Conservation (phyloP, 1,139 yeast species). For the Geotrichum klebahnii region DNA sequence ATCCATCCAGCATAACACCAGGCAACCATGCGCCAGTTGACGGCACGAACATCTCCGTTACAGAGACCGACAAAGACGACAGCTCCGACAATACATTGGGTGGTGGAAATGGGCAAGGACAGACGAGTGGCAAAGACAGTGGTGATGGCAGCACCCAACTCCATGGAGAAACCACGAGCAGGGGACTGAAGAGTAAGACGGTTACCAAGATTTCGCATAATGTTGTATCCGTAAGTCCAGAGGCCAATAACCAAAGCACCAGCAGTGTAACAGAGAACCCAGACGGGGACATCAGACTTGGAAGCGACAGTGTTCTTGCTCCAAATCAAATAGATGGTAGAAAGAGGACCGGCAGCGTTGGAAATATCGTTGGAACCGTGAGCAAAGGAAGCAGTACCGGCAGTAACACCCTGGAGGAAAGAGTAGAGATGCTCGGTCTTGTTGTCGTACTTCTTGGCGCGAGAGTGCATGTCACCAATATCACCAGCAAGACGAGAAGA, state of each 20-base stretch:
- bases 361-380: slow-evolving; percentile 77
- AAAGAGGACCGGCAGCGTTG: slow-evolving; percentile 72
- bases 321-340: slow-evolving; percentile 66
- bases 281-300: slow-evolving; percentile 61
- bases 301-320: slow-evolving; percentile 45
- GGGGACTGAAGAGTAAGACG: slow-evolving; percentile 74
- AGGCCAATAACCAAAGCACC: slow-evolving; percentile 63
- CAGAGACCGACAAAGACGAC: slow-evolving; percentile 73
- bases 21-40: slow-evolving; percentile 73
- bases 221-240: slow-evolving; percentile 71
- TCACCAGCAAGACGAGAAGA: slow-evolving; percentile 36
- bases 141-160: slow-evolving; percentile 74
- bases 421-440: slow-evolving; percentile 68
- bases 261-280: slow-evolving; percentile 70
- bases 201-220: slow-evolving; percentile 71
- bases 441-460: slow-evolving; percentile 65
- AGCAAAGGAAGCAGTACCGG: slow-evolving; percentile 76
- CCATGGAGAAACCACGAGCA: slow-evolving; percentile 74
- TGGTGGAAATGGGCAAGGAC: slow-evolving; percentile 68
- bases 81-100: slow-evolving; percentile 79
- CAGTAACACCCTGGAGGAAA: slow-evolving; percentile 66
- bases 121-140: slow-evolving; percentile 73
- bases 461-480: slow-evolving; percentile 50
- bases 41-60: slow-evolving; percentile 58
- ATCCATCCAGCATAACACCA: slow-evolving; percentile 76